phyloP scores from a whole-genome alignment of 331 rosid genomes.

The Acacia concinna region DNA sequence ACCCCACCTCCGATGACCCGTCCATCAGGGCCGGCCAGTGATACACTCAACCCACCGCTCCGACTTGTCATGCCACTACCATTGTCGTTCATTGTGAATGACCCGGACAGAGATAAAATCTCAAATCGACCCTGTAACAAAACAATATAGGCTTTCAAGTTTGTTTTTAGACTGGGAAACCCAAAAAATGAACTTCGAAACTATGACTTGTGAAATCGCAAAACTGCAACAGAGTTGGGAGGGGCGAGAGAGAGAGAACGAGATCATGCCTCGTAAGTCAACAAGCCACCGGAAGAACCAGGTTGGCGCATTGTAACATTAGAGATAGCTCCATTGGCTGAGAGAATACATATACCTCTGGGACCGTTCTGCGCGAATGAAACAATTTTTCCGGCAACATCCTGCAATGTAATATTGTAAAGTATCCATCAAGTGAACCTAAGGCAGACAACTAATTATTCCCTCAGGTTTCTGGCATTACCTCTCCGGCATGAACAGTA shows the following conservation, averaged over 20 bases:
- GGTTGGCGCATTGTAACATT: conserved; percentile 73
- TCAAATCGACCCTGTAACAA: conserved; percentile 82
- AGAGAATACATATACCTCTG: conserved; percentile 68
- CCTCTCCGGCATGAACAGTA: conserved; percentile 74
- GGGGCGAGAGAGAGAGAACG: conserved; percentile 22
- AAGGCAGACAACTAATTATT: not conserved
- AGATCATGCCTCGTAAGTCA: conserved; percentile 75
- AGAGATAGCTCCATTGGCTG: conserved; percentile 82
- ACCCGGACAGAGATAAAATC: conserved; percentile 76
- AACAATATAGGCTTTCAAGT: not conserved
- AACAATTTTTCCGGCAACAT: conserved; percentile 68
- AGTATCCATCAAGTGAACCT: not conserved
- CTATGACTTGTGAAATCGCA: not conserved
- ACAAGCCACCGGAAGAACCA: conserved; percentile 60
- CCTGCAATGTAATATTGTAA: conserved; percentile 48
- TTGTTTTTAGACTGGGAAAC: conserved; percentile 6
- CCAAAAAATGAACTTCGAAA: not conserved
- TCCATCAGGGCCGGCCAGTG: conserved; percentile 78
- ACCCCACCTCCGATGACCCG: conserved; percentile 78
- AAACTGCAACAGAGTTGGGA: not conserved
- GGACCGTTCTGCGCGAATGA: conserved; percentile 64
- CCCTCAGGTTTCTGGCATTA: conserved; percentile 28
- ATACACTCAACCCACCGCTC: conserved; percentile 70
- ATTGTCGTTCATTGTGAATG: conserved; percentile 48
- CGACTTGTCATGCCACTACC: conserved; percentile 45